Percentiles rank a stretch among this genome's conserved stretches.
Conservation (phyloP, 2,329 filamentous ascomycete species). For the Aspergillus amoenus region DNA sequence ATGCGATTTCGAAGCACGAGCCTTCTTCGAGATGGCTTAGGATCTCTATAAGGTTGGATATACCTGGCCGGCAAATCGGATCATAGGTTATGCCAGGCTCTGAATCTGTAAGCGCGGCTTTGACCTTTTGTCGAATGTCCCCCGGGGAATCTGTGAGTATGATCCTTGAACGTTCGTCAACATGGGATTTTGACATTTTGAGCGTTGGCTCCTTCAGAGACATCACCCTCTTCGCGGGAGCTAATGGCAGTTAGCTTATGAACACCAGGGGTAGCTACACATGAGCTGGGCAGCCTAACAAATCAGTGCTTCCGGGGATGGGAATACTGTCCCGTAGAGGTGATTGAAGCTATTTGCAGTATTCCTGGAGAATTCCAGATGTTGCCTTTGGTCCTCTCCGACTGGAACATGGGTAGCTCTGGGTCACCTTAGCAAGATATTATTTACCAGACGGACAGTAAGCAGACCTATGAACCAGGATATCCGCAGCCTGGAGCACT, state of each 20-base stretch:
- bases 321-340: slow-evolving; percentile 62
- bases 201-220: slow-evolving; percentile 72
- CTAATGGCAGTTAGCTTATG: slow-evolving; percentile 40
- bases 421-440: slow-evolving; percentile 18
- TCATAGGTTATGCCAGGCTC: slow-evolving; percentile 69
- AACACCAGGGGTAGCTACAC: background rate
- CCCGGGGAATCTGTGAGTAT: slow-evolving; percentile 70
- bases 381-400: slow-evolving; percentile 91
- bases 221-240: slow-evolving; percentile 84
- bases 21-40: slow-evolving; percentile 64
- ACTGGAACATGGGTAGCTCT: slow-evolving; percentile 93
- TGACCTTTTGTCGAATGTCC: slow-evolving; percentile 69
- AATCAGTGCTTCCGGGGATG: slow-evolving; percentile 68
- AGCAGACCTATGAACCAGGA: slow-evolving; percentile 73
- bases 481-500: slow-evolving; percentile 91
- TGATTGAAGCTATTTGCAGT: slow-evolving; percentile 86
- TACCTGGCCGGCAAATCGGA: slow-evolving; percentile 67
- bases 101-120: slow-evolving; percentile 74
- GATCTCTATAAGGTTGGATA: slow-evolving; percentile 83
- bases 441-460: background rate
- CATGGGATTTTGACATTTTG: slow-evolving; percentile 95
- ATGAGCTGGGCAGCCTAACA: slow-evolving; percentile 50
- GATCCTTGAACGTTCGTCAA: slow-evolving; percentile 71
- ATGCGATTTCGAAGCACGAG: slow-evolving; percentile 47
- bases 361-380: slow-evolving; percentile 88